phyloP scores from a whole-genome alignment of 805 yeast genomes.

The Ogataea ganodermae region DNA sequence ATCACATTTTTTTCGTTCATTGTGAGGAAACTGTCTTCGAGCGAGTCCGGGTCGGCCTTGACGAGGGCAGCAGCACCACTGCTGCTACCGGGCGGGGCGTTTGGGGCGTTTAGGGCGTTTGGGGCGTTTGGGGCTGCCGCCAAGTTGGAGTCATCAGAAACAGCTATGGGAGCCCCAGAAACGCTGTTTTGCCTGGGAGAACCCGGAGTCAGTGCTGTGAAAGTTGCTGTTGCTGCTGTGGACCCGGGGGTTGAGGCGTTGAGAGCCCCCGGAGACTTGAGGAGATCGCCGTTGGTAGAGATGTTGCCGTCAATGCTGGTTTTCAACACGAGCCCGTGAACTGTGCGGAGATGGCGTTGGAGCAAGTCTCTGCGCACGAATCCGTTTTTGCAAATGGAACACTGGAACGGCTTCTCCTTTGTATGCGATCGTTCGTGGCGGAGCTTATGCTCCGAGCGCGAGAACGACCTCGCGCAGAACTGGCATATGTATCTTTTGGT shows the following conservation, averaged over 20 bases:
- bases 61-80: conserved; percentile 3
- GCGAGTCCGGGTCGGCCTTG: conserved; percentile 6
- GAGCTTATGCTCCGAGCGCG: conserved; percentile 76
- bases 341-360: conserved; percentile 78
- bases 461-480: conserved; percentile 76
- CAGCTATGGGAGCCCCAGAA: no score
- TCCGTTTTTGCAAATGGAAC: conserved; percentile 66
- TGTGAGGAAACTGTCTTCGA: conserved; percentile 13
- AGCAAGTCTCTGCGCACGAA: conserved; percentile 78
- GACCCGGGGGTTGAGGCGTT: neutral
- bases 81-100: neutral
- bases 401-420: conserved; percentile 77
- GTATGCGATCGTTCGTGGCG: conserved; percentile 82
- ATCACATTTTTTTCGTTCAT: conserved; percentile 35
- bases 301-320: conserved; percentile 30
- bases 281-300: conserved; percentile 23
- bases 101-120: neutral
- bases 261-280: conserved; percentile 15
- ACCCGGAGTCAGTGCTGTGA: neutral
- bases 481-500: conserved; percentile 72
- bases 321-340: conserved; percentile 49
- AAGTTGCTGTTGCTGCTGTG: neutral
- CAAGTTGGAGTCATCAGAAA: no score
- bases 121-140: neutral
- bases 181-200: neutral